Evolutionary conservation across 495 filamentous ascomycete species (phyloP).

Genomic region (Aspergillus cristatus): DNA sequence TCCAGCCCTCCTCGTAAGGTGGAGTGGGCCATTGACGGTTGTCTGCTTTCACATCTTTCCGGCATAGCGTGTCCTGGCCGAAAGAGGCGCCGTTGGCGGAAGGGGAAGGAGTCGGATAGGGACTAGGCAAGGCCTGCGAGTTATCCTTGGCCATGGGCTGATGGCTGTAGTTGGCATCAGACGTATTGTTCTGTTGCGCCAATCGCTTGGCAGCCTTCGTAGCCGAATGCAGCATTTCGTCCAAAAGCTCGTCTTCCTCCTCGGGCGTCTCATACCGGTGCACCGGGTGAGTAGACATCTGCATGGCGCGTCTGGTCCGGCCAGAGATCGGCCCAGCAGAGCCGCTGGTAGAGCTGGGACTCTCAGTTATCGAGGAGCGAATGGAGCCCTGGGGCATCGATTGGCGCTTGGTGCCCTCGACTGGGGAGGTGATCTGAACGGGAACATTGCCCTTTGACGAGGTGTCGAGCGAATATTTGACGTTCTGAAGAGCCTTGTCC

Average conservation of each 20-base stretch:
- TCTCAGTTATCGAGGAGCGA: slow-evolving; percentile 48
- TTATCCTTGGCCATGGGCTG: slow-evolving; percentile 47
- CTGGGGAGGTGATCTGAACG: slow-evolving; percentile 30
- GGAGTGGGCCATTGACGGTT: slow-evolving; percentile 93
- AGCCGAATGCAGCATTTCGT: slow-evolving; percentile 63
- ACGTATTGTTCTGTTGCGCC: slow-evolving; percentile 35
- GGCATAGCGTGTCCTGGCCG: slow-evolving; percentile 51
- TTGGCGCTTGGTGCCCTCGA: slow-evolving; percentile 54
- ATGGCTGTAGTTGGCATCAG: slow-evolving; percentile 32
- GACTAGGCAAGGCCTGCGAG: slow-evolving; percentile 49
- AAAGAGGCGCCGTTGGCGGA: slow-evolving; percentile 68
- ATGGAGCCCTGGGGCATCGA: slow-evolving; percentile 65
- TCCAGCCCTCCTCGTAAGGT: slow-evolving; percentile 85
- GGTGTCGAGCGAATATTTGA: slow-evolving; percentile 54
- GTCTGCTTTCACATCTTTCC: too few relatives aligned
- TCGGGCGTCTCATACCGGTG: slow-evolving; percentile 89
- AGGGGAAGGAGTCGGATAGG: slow-evolving; percentile 87
- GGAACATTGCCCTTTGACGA: slow-evolving; percentile 41
- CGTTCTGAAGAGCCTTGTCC: slow-evolving; percentile 69
- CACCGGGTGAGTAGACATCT: slow-evolving; percentile 59
- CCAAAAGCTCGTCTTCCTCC: slow-evolving; percentile 91
- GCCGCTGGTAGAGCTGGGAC: slow-evolving; percentile 43
- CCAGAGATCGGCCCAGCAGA: slow-evolving; percentile 62
- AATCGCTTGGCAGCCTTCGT: slow-evolving; percentile 47
- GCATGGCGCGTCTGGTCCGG: slow-evolving; percentile 72